These are phyloP conservation scores for Auricularia auricula-judae DNA, from an alignment of 768 basidiomycete genomes.

Conservation along the genomic window DNA sequence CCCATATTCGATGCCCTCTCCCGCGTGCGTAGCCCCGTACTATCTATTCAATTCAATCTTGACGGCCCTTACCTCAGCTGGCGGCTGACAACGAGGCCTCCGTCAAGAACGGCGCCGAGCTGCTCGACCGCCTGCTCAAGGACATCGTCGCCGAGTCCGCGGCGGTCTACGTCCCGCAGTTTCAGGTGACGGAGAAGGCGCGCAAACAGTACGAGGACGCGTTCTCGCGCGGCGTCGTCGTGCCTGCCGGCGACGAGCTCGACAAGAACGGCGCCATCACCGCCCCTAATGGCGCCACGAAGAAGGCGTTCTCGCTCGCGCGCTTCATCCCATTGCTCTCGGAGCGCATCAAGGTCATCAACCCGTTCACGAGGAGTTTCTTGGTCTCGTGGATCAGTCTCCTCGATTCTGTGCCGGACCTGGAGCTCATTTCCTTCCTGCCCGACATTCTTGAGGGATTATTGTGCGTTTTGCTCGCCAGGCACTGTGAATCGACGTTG, in stretches of 20 bases:
- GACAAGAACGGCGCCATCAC: slow-evolving; percentile 27
- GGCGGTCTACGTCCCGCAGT: slow-evolving; percentile 84
- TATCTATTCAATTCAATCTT: background rate
- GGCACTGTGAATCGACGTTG: slow-evolving; percentile 6
- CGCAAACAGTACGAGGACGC: slow-evolving; percentile 35
- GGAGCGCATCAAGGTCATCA: slow-evolving; percentile 90
- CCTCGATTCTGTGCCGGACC: slow-evolving; percentile 90
- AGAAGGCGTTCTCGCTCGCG: slow-evolving; percentile 85
- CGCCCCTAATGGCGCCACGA: slow-evolving; percentile 31
- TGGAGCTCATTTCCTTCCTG: slow-evolving; percentile 88
- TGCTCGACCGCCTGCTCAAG: slow-evolving; percentile 92
- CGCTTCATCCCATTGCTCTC: slow-evolving; percentile 89
- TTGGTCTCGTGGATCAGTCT: slow-evolving; percentile 96
- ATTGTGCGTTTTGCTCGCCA: slow-evolving; percentile 44
- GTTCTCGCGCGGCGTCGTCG: slow-evolving; percentile 45
- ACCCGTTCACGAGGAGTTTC: slow-evolving; percentile 90
- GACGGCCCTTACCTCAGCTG: slow-evolving; percentile 41
- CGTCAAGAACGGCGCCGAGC: slow-evolving; percentile 96
- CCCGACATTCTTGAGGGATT: slow-evolving; percentile 93
- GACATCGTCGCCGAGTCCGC: slow-evolving; percentile 97
- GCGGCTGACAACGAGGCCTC: slow-evolving; percentile 91
- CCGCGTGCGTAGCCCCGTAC: slow-evolving; percentile 48
- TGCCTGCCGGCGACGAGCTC: slow-evolving; percentile 15
- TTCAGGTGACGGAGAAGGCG: slow-evolving; percentile 65
- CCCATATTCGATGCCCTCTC: slow-evolving; percentile 95